Conservation (phyloP, 345 rosid species). For the Rhodomyrtus tomentosa region DNA sequence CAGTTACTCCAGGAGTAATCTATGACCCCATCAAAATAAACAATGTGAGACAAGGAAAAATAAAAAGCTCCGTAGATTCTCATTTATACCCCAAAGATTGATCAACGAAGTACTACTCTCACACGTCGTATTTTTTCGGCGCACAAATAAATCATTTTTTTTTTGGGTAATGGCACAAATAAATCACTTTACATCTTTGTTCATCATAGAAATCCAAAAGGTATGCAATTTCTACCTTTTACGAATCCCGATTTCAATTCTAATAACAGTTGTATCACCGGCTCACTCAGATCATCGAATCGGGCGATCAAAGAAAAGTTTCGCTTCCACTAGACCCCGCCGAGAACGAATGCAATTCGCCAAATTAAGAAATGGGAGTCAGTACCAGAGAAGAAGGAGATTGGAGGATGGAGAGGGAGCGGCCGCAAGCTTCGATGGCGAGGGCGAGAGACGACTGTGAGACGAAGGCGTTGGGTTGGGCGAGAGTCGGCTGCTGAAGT, state of each 20-base stretch:
- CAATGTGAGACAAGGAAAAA: background rate
- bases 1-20: constrained; percentile 80
- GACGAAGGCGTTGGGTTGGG: constrained; percentile 64
- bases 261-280: background rate
- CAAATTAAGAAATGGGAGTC: background rate
- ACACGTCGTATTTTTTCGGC: background rate
- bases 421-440: constrained; percentile 80
- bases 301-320: background rate
- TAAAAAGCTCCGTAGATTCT: background rate
- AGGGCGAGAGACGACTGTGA: constrained; percentile 74
- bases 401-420: constrained; percentile 65
- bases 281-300: background rate
- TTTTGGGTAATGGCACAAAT: no score
- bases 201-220: background rate
- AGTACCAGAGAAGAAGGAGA: constrained; percentile 85
- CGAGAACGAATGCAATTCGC: background rate
- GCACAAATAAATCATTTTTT: background rate
- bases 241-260: background rate
- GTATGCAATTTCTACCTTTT: background rate
- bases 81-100: background rate
- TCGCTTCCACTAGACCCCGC: background rate
- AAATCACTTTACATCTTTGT: background rate
- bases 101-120: background rate
- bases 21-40: constrained; percentile 8
- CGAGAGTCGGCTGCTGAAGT: constrained; percentile 70